Evolutionary conservation across 1,139 yeast species (phyloP), one percentile per base, ranked within the genome.

Genomic region (Suhomyces bolitotheri): DNA sequence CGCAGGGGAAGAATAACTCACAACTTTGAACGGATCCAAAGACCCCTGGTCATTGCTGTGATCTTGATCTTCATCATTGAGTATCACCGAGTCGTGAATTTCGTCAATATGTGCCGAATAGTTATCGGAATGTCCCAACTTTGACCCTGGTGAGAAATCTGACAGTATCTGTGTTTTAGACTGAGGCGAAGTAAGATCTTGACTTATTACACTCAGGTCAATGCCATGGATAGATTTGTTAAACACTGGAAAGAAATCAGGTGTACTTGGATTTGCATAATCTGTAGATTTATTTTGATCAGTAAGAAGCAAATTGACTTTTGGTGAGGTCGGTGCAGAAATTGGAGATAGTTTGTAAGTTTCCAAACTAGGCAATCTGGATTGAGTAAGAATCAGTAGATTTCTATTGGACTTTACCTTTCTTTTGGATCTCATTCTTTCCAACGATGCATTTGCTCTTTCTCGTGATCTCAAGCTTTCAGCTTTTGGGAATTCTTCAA

Each of bases 401-500:
- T 60, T 62, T 22, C 56, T 32, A 10, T 66, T 62, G 22, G 77
- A 70, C 47, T 72, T 76, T 38, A 80, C 76, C 50, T 72, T 72
- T 39, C 86, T 60, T 41, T 85, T 63, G 24, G 77, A 75, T 43
- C 77, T 69, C 71, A 81, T 78, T 56, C 89, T 65, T 41, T 78
- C 72, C 26, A 82, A 58, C 0, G 85, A 79, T 0, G 86, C 86
- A 51, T 78, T 80, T 0, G 86, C 86, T 45, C 86, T 62, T 45
- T 79, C 86, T 27, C 71, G 66, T 4, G 82, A 78, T 40, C 78
- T 61, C 5, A 60, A 46, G 30, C 55, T 60, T 17, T 57, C 64
- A 2, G 60, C 45, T 25, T 53, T 54, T 5, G 70, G 66, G 11
- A 51, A 47, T 13, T 63, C 70, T 16, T 60, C 65, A 14, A 57